These are phyloP conservation scores for Meyerozyma athensensis DNA, from an alignment of 1,139 yeast genomes.

Conservation along the genomic window DNA sequence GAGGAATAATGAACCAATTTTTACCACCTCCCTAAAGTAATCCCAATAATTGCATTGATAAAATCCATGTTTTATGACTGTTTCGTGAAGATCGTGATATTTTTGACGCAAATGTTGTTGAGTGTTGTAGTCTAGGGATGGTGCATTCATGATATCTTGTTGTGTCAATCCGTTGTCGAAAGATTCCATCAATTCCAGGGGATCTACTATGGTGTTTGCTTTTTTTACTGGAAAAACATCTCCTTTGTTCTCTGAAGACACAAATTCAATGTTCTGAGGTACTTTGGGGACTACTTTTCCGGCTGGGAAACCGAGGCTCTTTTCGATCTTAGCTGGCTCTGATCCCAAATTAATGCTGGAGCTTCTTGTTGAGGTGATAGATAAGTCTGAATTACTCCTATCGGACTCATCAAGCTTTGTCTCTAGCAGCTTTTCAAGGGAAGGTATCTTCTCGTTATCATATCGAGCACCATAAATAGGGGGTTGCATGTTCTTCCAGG, in stretches of 20 bases:
- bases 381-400: slow-evolving; percentile 13
- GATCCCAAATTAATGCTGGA: slow-evolving; percentile 9
- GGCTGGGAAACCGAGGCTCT: slow-evolving; percentile 33
- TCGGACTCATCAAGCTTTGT: slow-evolving; percentile 8
- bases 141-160: slow-evolving; percentile 51
- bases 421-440: slow-evolving; percentile 4
- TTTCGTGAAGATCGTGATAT: slow-evolving; percentile 59
- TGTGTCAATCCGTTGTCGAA: slow-evolving; percentile 55
- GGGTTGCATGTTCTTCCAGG: slow-evolving; percentile 75
- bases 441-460: slow-evolving; percentile 12
- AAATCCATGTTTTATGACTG: slow-evolving; percentile 51
- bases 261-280: slow-evolving; percentile 39
- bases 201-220: slow-evolving; percentile 44
- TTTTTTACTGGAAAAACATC: slow-evolving; percentile 32
- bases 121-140: slow-evolving; percentile 62
- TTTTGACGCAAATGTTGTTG: slow-evolving; percentile 53
- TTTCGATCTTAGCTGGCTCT: slow-evolving; percentile 4
- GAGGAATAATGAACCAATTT: slow-evolving; percentile 52
- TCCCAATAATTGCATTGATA: slow-evolving; percentile 72
- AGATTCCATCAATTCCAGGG: slow-evolving; percentile 47
- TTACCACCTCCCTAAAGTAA: slow-evolving; percentile 60
- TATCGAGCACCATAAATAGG: slow-evolving; percentile 84
- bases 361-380: slow-evolving; percentile 13
- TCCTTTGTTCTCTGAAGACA: slow-evolving; percentile 33
- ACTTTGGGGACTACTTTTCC: slow-evolving; percentile 43